Base-by-base conservation (phyloP, 2,329 filamentous ascomycete genomes). In the Diplodia seriata region DNA sequence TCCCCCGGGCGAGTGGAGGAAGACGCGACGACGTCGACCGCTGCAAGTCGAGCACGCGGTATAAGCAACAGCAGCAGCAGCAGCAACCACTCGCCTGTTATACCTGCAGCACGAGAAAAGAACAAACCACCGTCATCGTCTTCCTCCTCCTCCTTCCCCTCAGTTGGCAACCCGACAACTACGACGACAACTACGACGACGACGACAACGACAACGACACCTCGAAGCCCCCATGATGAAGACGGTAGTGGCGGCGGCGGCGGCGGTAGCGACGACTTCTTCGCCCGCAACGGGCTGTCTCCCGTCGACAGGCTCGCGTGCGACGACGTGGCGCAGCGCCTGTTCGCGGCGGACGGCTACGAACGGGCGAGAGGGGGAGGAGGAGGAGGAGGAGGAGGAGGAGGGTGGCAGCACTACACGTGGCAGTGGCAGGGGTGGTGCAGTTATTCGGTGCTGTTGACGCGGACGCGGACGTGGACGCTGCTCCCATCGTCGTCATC, bases 391-490 rank as follows among this genome's bases (percentile, higher is more conserved):
- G n/a, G n/a, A n/a, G n/a, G n/a, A n/a, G n/a, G n/a, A n/a, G n/a
- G n/a, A n/a, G n/a, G n/a, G n/a, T n/a, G 31, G 31, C 6, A 2
- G 9, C 1, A 36, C 7, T 54, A 61, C 55, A n/a, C 57, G 11
- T 51, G 59, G 33, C 69, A 70, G 11, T 51, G 59, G 33, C 69
- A 70, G 53, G 69, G 69, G n/a, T 68, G 64, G 31, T 70, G 69
- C 61, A 70, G 69, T 54, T 70, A 70, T 38, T 68, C 68, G 5
- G 65, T 70, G 15, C 38, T 68, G 29, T 18, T 66, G 2, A 40
- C 53, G 33, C 55, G 40, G 33, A 43, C 18, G 1, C 31, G 63
- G 2, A 40, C 53, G 33, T 50, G 40, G 33, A 43, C 18, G 1
- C 31, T 33, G 8, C 31, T 33, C 31, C 31, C 31, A 33, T 33